Conservation (phyloP, 331 rosid species). For the Phaseolus coccineus region DNA sequence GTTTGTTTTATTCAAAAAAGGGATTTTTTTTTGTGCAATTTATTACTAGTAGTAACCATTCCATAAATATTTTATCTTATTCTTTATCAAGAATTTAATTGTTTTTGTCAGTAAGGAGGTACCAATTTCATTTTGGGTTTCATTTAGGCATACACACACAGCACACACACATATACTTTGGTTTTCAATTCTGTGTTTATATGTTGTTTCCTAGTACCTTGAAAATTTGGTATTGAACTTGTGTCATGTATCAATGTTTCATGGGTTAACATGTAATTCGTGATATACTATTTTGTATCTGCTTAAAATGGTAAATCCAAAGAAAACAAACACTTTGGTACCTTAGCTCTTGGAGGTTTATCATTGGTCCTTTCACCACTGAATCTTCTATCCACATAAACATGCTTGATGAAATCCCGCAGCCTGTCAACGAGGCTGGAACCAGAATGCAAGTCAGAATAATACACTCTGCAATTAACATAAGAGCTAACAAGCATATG, state of each 20-base stretch:
- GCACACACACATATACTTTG: not conserved
- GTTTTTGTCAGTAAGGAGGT: not conserved
- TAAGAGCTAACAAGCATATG: conserved; percentile 25
- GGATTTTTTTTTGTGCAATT: not conserved
- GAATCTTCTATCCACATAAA: conserved; percentile 84
- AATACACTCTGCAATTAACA: conserved; percentile 23
- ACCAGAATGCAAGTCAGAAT: conserved; percentile 59
- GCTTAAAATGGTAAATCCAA: conserved; percentile 18
- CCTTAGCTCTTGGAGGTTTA: conserved; percentile 74
- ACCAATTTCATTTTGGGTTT: conserved; percentile 2
- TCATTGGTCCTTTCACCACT: conserved; percentile 72
- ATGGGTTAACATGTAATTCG: conserved; percentile 29
- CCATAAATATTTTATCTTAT: too few species aligned
- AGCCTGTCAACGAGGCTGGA: conserved; percentile 84
- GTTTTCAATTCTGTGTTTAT: not conserved
- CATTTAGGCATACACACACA: not conserved
- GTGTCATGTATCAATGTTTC: not conserved
- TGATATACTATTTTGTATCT: conserved; percentile 33
- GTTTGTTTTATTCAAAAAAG: too few species aligned
- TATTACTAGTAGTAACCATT: not conserved
- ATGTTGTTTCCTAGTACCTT: not conserved
- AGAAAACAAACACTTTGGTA: conserved; percentile 52
- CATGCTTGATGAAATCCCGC: conserved; percentile 85
- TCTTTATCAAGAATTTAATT: too few species aligned
- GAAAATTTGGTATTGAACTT: not conserved